These are phyloP conservation scores for Mycena rosella DNA, from an alignment of 768 basidiomycete genomes.

Conservation along the genomic window DNA sequence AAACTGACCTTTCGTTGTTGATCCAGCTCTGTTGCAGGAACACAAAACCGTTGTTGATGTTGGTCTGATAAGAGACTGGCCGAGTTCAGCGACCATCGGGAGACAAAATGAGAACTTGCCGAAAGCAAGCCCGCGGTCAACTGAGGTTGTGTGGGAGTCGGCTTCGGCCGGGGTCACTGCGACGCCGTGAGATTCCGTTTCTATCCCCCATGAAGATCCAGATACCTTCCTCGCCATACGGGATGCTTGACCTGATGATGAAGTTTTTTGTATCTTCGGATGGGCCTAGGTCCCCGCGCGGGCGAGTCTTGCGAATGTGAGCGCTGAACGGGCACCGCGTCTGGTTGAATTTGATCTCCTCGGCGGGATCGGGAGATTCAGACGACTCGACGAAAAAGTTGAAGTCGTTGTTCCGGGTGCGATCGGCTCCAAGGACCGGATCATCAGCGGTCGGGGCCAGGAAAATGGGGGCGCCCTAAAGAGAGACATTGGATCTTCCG, in stretches of 20 bases:
- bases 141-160: conserved; percentile 20
- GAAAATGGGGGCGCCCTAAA: conserved; percentile 50
- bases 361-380: conserved; percentile 33
- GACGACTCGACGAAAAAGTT: conserved; percentile 36
- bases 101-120: conserved; percentile 10
- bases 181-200: too few species aligned
- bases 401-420: conserved; percentile 48
- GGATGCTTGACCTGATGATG: conserved; percentile 50
- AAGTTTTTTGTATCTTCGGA: conserved; percentile 36
- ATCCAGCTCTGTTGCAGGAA: neutral
- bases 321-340: conserved; percentile 48
- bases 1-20: neutral
- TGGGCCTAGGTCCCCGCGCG: conserved; percentile 40
- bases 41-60: neutral
- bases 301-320: conserved; percentile 47
- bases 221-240: conserved; percentile 45
- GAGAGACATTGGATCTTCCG: neutral
- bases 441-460: conserved; percentile 44
- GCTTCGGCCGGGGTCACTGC: conserved; percentile 29
- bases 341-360: conserved; percentile 38
- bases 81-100: neutral
- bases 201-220: neutral
- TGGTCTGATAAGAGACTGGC: conserved; percentile 10
- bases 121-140: conserved; percentile 37
- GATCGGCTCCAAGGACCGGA: conserved; percentile 37